These are phyloP conservation scores for Hypoxylon cercidicola DNA, from an alignment of 495 filamentous ascomycete genomes.

Conservation along the genomic window DNA sequence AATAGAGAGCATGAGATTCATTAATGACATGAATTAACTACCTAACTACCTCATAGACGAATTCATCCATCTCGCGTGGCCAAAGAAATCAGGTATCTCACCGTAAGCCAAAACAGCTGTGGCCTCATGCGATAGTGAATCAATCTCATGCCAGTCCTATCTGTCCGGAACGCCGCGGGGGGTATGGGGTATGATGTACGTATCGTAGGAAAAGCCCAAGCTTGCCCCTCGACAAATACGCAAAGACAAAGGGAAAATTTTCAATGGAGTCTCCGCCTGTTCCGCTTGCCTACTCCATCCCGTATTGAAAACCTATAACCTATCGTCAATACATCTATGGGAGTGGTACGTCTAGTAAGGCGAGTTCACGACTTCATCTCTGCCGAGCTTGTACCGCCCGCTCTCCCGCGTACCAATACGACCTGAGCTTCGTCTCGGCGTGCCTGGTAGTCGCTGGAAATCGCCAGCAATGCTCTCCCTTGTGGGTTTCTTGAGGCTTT, in stretches of 20 bases:
- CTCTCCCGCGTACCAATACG: constrained; percentile 62
- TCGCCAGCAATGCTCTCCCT: constrained; percentile 83
- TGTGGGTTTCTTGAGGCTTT: constrained; percentile 85
- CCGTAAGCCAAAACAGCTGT: constrained; percentile 30
- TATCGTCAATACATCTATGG: not conserved
- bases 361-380: constrained; percentile 85
- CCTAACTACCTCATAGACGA: constrained; percentile 24
- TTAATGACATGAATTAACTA: constrained; percentile 27
- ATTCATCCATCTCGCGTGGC: constrained; percentile 13
- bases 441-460: constrained; percentile 57
- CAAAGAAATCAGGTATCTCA: constrained; percentile 31
- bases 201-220: constrained; percentile 30
- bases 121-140: not conserved
- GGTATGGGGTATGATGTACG: constrained; percentile 23
- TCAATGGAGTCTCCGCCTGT: constrained; percentile 1
- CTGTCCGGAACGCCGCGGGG: constrained; percentile 28
- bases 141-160: constrained; percentile 6
- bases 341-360: constrained; percentile 67
- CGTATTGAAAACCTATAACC: not conserved
- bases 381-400: constrained; percentile 68
- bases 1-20: not conserved
- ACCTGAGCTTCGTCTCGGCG: constrained; percentile 57
- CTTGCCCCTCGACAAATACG: constrained; percentile 9
- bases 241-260: constrained; percentile 11
- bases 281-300: not conserved